Evolutionary conservation across 805 yeast species (phyloP).

Genomic region (Naumovozyma castellii): DNA sequence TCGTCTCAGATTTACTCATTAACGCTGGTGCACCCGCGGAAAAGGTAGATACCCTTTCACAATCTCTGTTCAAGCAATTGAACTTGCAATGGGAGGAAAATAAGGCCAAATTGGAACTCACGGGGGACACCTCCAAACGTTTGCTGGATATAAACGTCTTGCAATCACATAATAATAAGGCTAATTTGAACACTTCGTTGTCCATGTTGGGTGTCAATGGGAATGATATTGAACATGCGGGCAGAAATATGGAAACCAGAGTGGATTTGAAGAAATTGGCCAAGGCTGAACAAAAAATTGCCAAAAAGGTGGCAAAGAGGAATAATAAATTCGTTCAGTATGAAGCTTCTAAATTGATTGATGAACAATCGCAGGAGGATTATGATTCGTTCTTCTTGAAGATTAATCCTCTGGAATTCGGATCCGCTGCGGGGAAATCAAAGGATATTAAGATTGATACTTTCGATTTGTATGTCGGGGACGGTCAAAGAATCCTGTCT

Average conservation of each 20-base stretch:
- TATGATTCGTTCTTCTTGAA: slow-evolving; percentile 92
- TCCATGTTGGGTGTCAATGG: slow-evolving; percentile 68
- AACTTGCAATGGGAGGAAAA: slow-evolving; percentile 50
- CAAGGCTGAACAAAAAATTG: slow-evolving; percentile 94
- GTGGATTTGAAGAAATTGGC: slow-evolving; percentile 95
- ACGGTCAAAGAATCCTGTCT: slow-evolving; percentile 83
- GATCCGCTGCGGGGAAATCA: slow-evolving; percentile 88
- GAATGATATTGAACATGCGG: slow-evolving; percentile 87
- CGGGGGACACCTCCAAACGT: slow-evolving; percentile 84
- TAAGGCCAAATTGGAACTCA: slow-evolving; percentile 62
- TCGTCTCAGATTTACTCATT: slow-evolving; percentile 52
- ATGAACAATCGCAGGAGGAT: slow-evolving; percentile 55
- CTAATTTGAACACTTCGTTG: slow-evolving; percentile 67
- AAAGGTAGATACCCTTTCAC: slow-evolving; percentile 43
- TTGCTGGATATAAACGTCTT: slow-evolving; percentile 69
- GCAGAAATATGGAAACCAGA: slow-evolving; percentile 83
- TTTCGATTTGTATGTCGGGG: slow-evolving; percentile 91
- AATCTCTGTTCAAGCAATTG: slow-evolving; percentile 40
- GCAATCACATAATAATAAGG: slow-evolving; percentile 49
- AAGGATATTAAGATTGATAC: slow-evolving; percentile 90
- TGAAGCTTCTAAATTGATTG: slow-evolving; percentile 86
- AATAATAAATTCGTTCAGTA: slow-evolving; percentile 74
- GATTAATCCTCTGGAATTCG: slow-evolving; percentile 89
- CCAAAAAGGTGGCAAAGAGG: slow-evolving; percentile 88
- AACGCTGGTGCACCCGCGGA: slow-evolving; percentile 74